Percentiles rank a stretch among this genome's conserved stretches.
Evolutionary conservation across 352 stramenopile genomes (phyloP).

Genomic region (Phytophthora sp.): DNA sequence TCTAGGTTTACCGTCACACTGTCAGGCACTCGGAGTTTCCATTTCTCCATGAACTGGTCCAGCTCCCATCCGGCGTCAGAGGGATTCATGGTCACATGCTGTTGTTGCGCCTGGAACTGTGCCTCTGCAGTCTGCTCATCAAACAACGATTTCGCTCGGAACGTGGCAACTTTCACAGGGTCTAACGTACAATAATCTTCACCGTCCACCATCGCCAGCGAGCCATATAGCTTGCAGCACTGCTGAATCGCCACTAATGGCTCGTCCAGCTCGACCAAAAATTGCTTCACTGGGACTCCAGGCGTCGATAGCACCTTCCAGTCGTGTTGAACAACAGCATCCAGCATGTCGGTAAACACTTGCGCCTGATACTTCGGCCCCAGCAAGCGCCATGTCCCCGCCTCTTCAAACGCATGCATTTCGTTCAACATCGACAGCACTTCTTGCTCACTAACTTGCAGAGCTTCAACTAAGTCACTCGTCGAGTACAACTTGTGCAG

Average conservation of each 20-base stretch:
- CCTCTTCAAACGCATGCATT: constrained; percentile 77
- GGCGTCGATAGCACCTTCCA: constrained; percentile 54
- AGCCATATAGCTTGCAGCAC: constrained; percentile 74
- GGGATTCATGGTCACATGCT: constrained; percentile 31
- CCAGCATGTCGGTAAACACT: constrained; percentile 79
- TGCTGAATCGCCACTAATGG: constrained; percentile 67
- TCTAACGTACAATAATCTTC: constrained; percentile 59
- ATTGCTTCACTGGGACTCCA: constrained; percentile 47
- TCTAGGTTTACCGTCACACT: constrained; percentile 61
- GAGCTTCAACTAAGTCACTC: constrained; percentile 53
- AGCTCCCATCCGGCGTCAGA: constrained; percentile 53
- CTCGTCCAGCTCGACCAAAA: constrained; percentile 45
- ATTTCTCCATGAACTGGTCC: constrained; percentile 83
- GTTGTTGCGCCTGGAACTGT: constrained; percentile 39
- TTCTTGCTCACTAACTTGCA: constrained; percentile 76
- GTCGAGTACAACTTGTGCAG: constrained; percentile 65
- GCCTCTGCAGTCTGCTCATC: constrained; percentile 58
- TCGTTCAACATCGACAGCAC: constrained; percentile 62
- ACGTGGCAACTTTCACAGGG: constrained; percentile 67
- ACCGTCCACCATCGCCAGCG: constrained; percentile 14
- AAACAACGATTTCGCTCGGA: constrained; percentile 76
- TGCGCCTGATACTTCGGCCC: constrained; percentile 55
- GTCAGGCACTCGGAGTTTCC: constrained; percentile 76
- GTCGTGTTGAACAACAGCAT: constrained; percentile 75
- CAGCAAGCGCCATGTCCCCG: constrained; percentile 70